Conservation (phyloP, 495 filamentous ascomycete species). For the Trichoderma parareesei region DNA sequence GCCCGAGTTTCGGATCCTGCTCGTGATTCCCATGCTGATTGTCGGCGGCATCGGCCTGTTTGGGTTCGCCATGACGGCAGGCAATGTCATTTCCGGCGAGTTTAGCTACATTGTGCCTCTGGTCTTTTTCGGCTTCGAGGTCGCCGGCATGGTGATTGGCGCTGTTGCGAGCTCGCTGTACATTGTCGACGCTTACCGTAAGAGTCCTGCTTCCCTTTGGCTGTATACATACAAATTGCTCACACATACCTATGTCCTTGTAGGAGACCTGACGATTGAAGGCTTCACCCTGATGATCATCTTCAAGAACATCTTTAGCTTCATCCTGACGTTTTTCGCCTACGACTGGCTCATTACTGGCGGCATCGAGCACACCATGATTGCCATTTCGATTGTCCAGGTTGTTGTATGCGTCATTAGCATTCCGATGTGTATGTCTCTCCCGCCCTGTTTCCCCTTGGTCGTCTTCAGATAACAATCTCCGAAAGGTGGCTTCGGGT, state of each 20-base stretch:
- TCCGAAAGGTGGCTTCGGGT: neutral
- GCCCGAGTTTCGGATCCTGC: constrained; percentile 78
- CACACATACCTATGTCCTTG: neutral
- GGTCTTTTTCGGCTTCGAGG: constrained; percentile 67
- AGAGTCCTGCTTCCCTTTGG: constrained; percentile 24
- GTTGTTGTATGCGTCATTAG: constrained; percentile 62
- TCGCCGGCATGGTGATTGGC: constrained; percentile 84
- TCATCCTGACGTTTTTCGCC: constrained; percentile 71
- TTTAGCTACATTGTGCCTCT: constrained; percentile 69
- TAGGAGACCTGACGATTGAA: constrained; percentile 78
- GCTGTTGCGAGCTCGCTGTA: constrained; percentile 83
- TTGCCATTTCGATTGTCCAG: constrained; percentile 66
- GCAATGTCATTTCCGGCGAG: constrained; percentile 38
- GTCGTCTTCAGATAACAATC: too few relatives aligned
- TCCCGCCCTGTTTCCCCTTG: neutral
- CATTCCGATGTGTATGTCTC: constrained; percentile 60
- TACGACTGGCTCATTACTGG: constrained; percentile 66
- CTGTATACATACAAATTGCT: neutral
- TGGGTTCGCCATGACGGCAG: constrained; percentile 66
- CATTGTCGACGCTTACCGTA: constrained; percentile 88
- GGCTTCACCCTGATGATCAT: constrained; percentile 84
- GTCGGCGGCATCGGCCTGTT: constrained; percentile 74
- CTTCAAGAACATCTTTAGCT: constrained; percentile 89
- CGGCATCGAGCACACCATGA: constrained; percentile 53
- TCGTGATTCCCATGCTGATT: constrained; percentile 73